A percentile compares a stretch with the other conserved stretches of the same genome.
These are phyloP conservation scores for Podila horticola DNA, from an alignment of 192 early-diverging fungal species.

Conservation along the genomic window DNA sequence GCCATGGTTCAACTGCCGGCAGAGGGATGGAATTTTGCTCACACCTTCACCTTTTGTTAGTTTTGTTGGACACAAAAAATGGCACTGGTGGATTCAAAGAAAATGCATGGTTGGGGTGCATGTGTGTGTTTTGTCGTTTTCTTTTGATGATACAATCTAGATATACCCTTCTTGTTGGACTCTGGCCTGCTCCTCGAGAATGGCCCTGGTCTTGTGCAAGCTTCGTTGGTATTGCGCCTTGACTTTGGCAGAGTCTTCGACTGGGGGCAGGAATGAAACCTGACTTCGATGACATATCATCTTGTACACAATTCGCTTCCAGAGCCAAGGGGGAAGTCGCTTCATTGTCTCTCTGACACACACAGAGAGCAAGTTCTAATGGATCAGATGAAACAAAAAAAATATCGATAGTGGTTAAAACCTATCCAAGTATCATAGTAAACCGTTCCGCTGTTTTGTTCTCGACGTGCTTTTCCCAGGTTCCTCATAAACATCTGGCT, in stretches of 20 bases:
- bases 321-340: background rate
- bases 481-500: background rate
- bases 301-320: background rate
- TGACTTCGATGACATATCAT: background rate
- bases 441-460: too few species aligned
- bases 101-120: too few species aligned
- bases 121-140: background rate
- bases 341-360: background rate
- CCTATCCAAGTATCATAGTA: too few species aligned
- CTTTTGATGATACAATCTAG: background rate
- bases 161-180: background rate
- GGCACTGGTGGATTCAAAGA: too few species aligned
- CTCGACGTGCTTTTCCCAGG: background rate
- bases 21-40: too few species aligned
- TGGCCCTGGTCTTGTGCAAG: background rate
- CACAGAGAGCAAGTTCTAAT: too few species aligned
- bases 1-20: too few species aligned
- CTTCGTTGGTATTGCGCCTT: background rate
- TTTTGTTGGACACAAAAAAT: too few species aligned
- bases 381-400: too few species aligned
- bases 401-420: too few species aligned
- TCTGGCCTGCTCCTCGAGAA: background rate
- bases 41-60: too few species aligned
- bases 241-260: background rate
- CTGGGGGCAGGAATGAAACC: background rate